A percentile compares a stretch with the other conserved stretches of the same genome.
These are phyloP conservation scores for Cordyceps farinosa DNA, from an alignment of 2,329 filamentous ascomycete species.

Conservation along the genomic window DNA sequence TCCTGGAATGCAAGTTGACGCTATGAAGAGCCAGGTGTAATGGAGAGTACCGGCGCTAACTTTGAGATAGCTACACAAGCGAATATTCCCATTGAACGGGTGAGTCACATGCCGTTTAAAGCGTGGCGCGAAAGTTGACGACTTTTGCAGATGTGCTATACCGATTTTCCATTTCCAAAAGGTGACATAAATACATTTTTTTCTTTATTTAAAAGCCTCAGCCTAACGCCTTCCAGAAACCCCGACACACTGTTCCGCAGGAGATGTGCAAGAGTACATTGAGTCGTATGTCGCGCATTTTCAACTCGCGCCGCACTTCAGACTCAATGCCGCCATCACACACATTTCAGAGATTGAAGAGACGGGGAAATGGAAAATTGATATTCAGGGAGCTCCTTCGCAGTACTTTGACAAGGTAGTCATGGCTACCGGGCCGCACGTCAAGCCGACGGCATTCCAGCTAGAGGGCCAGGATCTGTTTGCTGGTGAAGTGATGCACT, in stretches of 20 bases:
- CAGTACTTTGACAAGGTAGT: constrained; percentile 37
- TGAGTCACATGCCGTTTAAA: constrained; percentile 11
- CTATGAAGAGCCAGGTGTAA: rapidly evolving
- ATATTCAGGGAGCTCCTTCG: constrained; percentile 25
- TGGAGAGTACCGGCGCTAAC: constrained; percentile 8
- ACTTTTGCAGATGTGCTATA: constrained; percentile 31
- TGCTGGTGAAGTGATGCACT: constrained; percentile 38
- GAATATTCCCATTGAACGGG: constrained; percentile 33
- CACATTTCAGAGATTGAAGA: constrained; percentile 23
- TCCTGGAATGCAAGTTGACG: neutral
- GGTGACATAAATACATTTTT: too few species aligned
- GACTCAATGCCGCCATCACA: constrained; percentile 26
- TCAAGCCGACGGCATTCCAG: constrained; percentile 32
- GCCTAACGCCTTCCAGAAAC: constrained; percentile 1
- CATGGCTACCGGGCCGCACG: constrained; percentile 34
- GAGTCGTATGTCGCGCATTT: constrained; percentile 34
- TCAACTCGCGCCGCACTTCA: constrained; percentile 25
- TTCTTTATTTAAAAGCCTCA: too few species aligned
- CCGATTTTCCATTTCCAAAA: constrained; percentile 34
- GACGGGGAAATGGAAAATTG: constrained; percentile 28
- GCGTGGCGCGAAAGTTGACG: neutral
- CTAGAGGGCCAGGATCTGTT: constrained; percentile 37
- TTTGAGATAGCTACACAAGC: constrained; percentile 26
- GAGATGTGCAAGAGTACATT: constrained; percentile 30
- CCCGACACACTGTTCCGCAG: constrained; percentile 25